Evolutionary conservation across 257 asterid species (phyloP).

Genomic region (Scutellaria galericulata): DNA sequence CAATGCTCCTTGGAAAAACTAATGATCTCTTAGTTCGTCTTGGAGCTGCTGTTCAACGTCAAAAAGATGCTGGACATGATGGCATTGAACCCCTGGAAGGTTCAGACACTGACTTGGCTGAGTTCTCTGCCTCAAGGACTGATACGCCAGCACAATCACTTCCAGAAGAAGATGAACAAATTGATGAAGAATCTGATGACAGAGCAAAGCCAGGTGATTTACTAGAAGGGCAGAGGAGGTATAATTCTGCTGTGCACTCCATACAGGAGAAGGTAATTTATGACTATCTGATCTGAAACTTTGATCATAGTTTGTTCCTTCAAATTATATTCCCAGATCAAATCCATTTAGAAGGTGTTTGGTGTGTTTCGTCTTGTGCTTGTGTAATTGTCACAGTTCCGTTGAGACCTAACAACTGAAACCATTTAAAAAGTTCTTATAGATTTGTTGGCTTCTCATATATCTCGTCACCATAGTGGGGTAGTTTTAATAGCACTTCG

Average conservation of each 20-base stretch:
- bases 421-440: not conserved
- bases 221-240: constrained; percentile 96
- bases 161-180: constrained; percentile 78
- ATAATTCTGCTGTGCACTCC: constrained; percentile 96
- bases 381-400: constrained; percentile 9
- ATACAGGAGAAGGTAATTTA: constrained; percentile 91
- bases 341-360: constrained; percentile 10
- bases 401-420: not conserved
- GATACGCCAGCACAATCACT: constrained; percentile 76
- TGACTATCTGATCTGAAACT: constrained; percentile 14
- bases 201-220: constrained; percentile 79
- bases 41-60: constrained; percentile 99
- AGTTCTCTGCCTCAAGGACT: constrained; percentile 61
- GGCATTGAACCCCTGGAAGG: constrained; percentile 67
- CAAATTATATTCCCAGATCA: constrained; percentile 6
- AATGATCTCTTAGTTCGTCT: constrained; percentile 87
- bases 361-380: not conserved
- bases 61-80: constrained; percentile 88
- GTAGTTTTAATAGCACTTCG: constrained; percentile 4
- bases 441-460: not conserved
- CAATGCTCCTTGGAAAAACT: constrained; percentile 96
- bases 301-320: not conserved
- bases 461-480: constrained; percentile 8
- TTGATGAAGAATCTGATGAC: constrained; percentile 58
- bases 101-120: constrained; percentile 60